phyloP scores from a whole-genome alignment of 208 protist species.

The Herpetomonas tarakana region DNA sequence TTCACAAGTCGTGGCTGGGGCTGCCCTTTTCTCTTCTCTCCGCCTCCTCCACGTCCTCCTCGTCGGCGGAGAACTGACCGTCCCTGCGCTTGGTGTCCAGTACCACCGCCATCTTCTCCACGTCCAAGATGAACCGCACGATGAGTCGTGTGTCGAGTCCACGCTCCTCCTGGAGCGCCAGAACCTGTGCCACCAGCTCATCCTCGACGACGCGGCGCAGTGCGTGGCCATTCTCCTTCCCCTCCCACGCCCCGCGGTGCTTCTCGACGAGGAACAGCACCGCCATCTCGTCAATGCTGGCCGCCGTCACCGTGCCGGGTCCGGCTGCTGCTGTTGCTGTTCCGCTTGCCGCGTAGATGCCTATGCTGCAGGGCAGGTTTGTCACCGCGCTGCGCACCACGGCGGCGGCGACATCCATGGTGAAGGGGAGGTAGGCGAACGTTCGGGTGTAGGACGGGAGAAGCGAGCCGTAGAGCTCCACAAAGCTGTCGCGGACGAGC shows the following conservation, averaged over 20 bases:
- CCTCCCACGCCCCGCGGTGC: slow-evolving; percentile 40
- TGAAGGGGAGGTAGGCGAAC: slow-evolving; percentile 56
- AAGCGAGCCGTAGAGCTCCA: slow-evolving; percentile 59
- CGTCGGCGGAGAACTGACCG: neutral
- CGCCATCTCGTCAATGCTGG: slow-evolving; percentile 54
- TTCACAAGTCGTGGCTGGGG: no score
- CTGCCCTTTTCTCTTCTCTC: no score
- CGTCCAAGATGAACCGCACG: slow-evolving; percentile 27
- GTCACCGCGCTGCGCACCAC: slow-evolving; percentile 46
- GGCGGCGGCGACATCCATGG: slow-evolving; percentile 33
- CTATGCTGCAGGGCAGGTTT: slow-evolving; percentile 34
- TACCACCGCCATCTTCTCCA: slow-evolving; percentile 13
- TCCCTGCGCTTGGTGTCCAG: slow-evolving; percentile 6
- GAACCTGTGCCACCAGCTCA: slow-evolving; percentile 48
- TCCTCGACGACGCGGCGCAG: slow-evolving; percentile 55
- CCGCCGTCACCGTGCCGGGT: slow-evolving; percentile 18
- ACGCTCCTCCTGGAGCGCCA: slow-evolving; percentile 33
- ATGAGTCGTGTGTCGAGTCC: slow-evolving; percentile 22
- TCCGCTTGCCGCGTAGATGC: neutral
- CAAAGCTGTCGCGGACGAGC: slow-evolving; percentile 65
- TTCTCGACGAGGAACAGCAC: slow-evolving; percentile 54
- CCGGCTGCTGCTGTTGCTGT: no score
- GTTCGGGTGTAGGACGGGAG: slow-evolving; percentile 62
- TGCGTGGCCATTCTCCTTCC: slow-evolving; percentile 67
- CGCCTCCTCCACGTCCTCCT: slow-evolving; percentile 1